Percentiles rank a stretch among this genome's conserved stretches.
phyloP scores from a whole-genome alignment of 768 basidiomycete genomes.

The Rhodotorula taiwanensis region DNA sequence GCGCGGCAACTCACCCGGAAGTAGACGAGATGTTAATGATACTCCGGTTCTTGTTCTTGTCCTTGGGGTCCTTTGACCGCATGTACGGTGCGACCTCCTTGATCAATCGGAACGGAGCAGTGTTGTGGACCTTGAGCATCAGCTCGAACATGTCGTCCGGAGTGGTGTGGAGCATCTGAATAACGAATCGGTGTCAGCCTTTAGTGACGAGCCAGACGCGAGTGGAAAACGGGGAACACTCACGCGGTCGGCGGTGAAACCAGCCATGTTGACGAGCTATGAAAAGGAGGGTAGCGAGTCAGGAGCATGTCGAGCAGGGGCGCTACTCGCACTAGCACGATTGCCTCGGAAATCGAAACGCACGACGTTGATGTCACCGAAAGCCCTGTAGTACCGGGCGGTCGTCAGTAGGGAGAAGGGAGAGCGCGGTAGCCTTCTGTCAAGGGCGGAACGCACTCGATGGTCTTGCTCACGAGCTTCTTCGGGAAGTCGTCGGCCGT shows the following conservation, averaged over 20 bases:
- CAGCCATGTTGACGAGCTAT: neutral
- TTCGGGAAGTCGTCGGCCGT: conserved; percentile 76
- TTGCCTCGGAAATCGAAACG: neutral
- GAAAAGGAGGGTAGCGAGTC: neutral
- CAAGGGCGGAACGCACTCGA: conserved; percentile 53
- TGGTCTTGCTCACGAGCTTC: conserved; percentile 65
- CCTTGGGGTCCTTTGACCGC: conserved; percentile 63
- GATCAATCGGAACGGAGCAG: conserved; percentile 76
- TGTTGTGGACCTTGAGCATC: conserved; percentile 75
- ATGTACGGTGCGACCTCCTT: conserved; percentile 78
- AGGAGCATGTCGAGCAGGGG: too few species aligned
- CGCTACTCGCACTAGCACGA: conserved; percentile 52
- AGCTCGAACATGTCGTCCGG: conserved; percentile 74
- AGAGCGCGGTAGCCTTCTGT: neutral
- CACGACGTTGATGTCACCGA: conserved; percentile 73
- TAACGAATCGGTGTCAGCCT: conserved; percentile 53
- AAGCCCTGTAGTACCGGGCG: conserved; percentile 54
- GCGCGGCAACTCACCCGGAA: conserved; percentile 9
- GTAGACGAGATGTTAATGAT: conserved; percentile 77
- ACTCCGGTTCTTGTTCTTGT: conserved; percentile 54
- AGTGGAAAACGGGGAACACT: neutral
- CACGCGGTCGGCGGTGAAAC: conserved; percentile 8
- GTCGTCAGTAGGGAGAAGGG: neutral
- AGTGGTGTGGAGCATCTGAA: conserved; percentile 65
- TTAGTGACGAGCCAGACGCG: neutral